phyloP scores from a whole-genome alignment of 2,329 filamentous ascomycete species.

The Penicillium nordicum region DNA sequence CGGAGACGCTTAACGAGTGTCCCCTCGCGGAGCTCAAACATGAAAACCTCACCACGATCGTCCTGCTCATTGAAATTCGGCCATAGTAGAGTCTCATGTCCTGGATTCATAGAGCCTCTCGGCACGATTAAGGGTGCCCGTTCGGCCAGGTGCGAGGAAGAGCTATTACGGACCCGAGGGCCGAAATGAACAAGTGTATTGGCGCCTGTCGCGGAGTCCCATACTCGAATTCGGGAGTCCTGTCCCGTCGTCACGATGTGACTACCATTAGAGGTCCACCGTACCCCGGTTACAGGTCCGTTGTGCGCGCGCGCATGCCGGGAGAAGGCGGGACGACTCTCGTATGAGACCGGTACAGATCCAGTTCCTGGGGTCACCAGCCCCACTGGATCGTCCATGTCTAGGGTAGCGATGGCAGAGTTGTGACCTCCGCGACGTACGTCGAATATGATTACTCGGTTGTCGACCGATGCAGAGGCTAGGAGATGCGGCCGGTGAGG shows the following conservation, averaged over 20 bases:
- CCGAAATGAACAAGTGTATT: conserved; percentile 90
- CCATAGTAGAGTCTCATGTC: conserved; percentile 70
- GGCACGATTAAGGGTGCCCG: conserved; percentile 64
- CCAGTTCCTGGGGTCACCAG: conserved; percentile 45
- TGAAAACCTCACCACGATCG: conserved; percentile 65
- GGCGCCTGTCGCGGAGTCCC: conserved; percentile 74
- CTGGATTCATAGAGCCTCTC: conserved; percentile 52
- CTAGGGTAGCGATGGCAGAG: conserved; percentile 70
- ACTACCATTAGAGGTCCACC: conserved; percentile 76
- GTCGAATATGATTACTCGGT: conserved; percentile 81
- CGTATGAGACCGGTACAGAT: conserved; percentile 28
- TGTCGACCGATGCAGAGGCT: conserved; percentile 80
- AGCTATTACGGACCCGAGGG: conserved; percentile 70
- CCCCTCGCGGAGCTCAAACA: conserved; percentile 76
- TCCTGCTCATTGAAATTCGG: conserved; percentile 71
- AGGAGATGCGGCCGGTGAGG: conserved; percentile 75
- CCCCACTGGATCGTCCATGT: conserved; percentile 79
- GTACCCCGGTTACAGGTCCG: conserved; percentile 77
- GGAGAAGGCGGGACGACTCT: conserved; percentile 42
- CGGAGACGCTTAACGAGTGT: conserved; percentile 67
- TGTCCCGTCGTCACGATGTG: conserved; percentile 78
- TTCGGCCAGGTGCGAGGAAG: conserved; percentile 56
- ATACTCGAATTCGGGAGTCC: conserved; percentile 80
- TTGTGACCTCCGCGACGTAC: conserved; percentile 67
- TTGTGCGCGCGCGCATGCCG: conserved; percentile 63